A percentile compares a stretch with the other conserved stretches of the same genome.
Conservation (phyloP, 164 flowering plant species). For the Stephania cephalantha region DNA sequence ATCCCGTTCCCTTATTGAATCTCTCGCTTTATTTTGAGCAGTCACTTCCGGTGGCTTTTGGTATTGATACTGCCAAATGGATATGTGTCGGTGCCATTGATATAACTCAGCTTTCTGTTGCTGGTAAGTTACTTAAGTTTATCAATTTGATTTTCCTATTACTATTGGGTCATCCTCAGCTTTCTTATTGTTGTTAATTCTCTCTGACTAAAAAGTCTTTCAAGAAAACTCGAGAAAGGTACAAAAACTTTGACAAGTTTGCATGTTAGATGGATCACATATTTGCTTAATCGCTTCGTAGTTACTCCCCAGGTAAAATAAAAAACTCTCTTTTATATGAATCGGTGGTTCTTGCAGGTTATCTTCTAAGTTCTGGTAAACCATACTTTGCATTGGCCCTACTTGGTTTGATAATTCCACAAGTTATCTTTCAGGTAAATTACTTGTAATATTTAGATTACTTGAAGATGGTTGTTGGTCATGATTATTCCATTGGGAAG, state of each 20-base stretch:
- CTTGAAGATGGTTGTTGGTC: neutral
- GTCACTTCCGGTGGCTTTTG: constrained; percentile 98
- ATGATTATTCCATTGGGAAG: neutral
- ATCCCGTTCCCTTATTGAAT: neutral
- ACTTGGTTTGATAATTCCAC: constrained; percentile 69
- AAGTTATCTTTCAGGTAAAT: constrained; percentile 82
- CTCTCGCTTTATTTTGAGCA: constrained; percentile 21
- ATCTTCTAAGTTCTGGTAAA: constrained; percentile 74
- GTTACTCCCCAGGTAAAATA: no score
- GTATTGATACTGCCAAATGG: constrained; percentile 96
- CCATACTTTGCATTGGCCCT: constrained; percentile 81
- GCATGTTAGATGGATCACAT: neutral
- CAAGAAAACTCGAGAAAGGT: neutral
- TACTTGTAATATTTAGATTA: neutral
- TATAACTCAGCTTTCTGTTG: constrained; percentile 82
- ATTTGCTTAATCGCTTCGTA: neutral
- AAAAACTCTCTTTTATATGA: neutral
- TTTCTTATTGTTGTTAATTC: no score
- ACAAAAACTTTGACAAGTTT: neutral
- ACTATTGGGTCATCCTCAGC: no score
- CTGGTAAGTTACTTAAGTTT: constrained; percentile 42
- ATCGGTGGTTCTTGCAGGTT: constrained; percentile 24
- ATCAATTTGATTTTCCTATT: neutral
- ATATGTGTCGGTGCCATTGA: constrained; percentile 97
- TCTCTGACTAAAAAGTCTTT: neutral